Percentiles rank a stretch among this genome's conserved stretches.
These are phyloP conservation scores for Uronychia setigera DNA, from an alignment of 73 alveolate genomes.

Conservation along the genomic window DNA sequence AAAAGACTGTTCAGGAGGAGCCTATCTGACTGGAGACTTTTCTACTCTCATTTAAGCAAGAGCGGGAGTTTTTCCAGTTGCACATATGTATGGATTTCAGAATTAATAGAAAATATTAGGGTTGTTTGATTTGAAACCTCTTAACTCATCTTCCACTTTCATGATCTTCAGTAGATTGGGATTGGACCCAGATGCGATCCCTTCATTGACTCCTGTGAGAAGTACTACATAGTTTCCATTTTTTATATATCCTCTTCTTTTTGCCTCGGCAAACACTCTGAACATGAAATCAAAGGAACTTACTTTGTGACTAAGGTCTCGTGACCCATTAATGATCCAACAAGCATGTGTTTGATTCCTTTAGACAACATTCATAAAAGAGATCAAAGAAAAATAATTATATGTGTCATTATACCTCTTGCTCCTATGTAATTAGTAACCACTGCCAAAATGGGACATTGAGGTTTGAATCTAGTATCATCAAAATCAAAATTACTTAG, in stretches of 20 bases:
- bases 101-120: too few species aligned
- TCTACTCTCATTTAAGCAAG: too few species aligned
- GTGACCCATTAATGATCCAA: slow-evolving; percentile 52
- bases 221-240: slow-evolving; percentile 39
- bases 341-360: slow-evolving; percentile 42
- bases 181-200: neutral
- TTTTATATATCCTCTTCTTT: slow-evolving; percentile 8
- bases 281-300: neutral
- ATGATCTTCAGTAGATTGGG: too few species aligned
- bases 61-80: too few species aligned
- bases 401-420: slow-evolving; percentile 11
- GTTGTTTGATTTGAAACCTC: too few species aligned
- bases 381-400: too few species aligned
- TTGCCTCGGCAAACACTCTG: slow-evolving; percentile 34
- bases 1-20: too few species aligned
- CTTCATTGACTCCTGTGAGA: slow-evolving; percentile 26
- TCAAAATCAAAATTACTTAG: neutral
- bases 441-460: slow-evolving; percentile 61
- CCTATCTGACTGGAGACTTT: too few species aligned
- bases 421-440: slow-evolving; percentile 37
- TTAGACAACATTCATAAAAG: slow-evolving; percentile 39
- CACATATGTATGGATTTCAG: too few species aligned
- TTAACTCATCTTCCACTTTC: too few species aligned
- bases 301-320: slow-evolving; percentile 9
- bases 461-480: slow-evolving; percentile 36